Percentiles rank a stretch among this genome's conserved stretches.
Conservation (phyloP, 2,329 filamentous ascomycete species). For the Tolypocladium ophioglossoides region DNA sequence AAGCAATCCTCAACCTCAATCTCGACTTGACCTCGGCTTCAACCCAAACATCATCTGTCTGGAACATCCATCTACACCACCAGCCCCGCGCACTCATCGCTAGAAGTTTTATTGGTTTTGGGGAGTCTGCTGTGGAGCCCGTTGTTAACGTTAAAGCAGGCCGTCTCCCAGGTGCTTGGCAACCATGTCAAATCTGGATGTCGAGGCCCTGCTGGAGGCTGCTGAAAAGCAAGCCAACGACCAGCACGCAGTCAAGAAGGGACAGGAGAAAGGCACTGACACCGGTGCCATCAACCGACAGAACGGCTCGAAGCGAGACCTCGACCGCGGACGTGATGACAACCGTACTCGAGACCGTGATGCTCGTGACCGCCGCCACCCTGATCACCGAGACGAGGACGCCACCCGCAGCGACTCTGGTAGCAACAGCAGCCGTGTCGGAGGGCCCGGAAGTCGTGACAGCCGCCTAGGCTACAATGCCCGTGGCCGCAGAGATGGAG, state of each 20-base stretch:
- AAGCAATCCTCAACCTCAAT: background rate
- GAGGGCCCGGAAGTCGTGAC: slow-evolving; percentile 60
- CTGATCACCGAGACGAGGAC: slow-evolving; percentile 44
- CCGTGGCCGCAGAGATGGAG: slow-evolving; percentile 63
- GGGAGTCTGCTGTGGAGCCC: background rate
- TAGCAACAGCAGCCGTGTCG: slow-evolving; percentile 73
- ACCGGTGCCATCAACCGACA: background rate
- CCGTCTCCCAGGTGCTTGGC: slow-evolving; percentile 8
- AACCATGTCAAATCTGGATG: slow-evolving; percentile 50
- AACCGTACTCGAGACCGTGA: slow-evolving; percentile 45
- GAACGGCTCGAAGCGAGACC: slow-evolving; percentile 42
- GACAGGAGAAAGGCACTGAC: slow-evolving; percentile 29
- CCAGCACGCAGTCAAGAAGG: slow-evolving; percentile 25
- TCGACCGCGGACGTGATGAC: slow-evolving; percentile 43
- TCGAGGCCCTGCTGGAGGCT: slow-evolving; percentile 84
- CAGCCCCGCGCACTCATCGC: background rate
- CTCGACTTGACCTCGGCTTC: background rate
- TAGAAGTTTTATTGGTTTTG: background rate
- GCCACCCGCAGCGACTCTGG: slow-evolving; percentile 67
- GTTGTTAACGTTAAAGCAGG: slow-evolving; percentile 5
- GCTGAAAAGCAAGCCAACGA: slow-evolving; percentile 55
- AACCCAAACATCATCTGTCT: background rate
- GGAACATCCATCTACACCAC: background rate
- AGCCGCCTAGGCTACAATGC: slow-evolving; percentile 58
- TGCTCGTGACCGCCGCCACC: slow-evolving; percentile 30